Base-by-base conservation (phyloP, 2,329 filamentous ascomycete species). In the Ploettnerulaceae sp. region DNA sequence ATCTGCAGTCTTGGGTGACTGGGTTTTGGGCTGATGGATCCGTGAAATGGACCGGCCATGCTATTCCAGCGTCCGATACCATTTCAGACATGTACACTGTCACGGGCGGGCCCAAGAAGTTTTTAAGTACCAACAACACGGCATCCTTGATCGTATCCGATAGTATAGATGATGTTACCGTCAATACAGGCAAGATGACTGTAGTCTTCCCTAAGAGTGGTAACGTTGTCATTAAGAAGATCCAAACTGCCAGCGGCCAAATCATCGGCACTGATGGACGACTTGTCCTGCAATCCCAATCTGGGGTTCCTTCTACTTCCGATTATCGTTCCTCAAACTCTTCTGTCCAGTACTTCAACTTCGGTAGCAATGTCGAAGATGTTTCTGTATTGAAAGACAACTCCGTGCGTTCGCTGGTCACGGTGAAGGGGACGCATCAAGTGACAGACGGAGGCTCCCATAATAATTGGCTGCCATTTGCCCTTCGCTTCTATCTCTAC, bases 1-100 rank as follows among this genome's bases (percentile, higher is more conserved):
- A 47, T 24, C 59, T 76, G 5, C 71, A 80, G 49, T 76, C 76
- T 0, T 81, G 77, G 77, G 65, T 71, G 3, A 80, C 73, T 1
- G 76, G 72, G 0, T 77, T 75, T 58, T 82, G 77, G 78, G 69
- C 71, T 1, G 78, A 82, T 61, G 75, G 73, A 20, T 79, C 77
- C 0, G 67, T 80, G 43, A 81, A 81, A 57, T 82, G 78, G 78
- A 78, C 74, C 2, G 77, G 70, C 0, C 78, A 81, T 55, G 76
- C 77, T 0, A 64, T 81, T 33, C 61, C 69, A 9, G 69, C 65
- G 4, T 69, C 67, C 0, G 68, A 70, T 1, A 56, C 53, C 0
- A 58, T 69, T 2, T 58, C 66, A 3, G 66, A 69, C 2, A 65
- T 67, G 14, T 77, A 77, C 55, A 70, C 63, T 0, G 61, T 76